Percentiles rank a stretch among this genome's conserved stretches.
These are phyloP conservation scores for Lactarius indigo DNA, from an alignment of 768 basidiomycete genomes.

Conservation along the genomic window DNA sequence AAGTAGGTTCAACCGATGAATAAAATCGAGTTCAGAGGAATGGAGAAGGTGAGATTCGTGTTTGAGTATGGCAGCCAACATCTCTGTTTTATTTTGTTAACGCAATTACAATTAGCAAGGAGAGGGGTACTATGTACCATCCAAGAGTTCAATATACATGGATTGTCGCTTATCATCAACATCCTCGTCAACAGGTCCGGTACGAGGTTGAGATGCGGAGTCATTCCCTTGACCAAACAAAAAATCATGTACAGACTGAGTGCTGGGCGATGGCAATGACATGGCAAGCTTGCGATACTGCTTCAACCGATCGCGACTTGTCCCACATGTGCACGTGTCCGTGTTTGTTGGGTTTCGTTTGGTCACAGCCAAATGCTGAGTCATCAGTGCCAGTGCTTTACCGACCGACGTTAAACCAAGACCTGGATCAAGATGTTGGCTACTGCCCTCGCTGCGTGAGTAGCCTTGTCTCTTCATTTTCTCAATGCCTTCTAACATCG, in stretches of 20 bases:
- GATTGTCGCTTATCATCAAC: constrained; percentile 27
- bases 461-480: constrained; percentile 24
- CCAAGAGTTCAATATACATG: constrained; percentile 44
- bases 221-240: constrained; percentile 21
- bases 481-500: constrained; percentile 15
- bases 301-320: background rate
- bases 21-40: constrained; percentile 42
- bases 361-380: background rate
- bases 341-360: background rate
- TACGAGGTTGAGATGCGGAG: background rate
- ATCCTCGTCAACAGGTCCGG: constrained; percentile 5
- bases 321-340: background rate
- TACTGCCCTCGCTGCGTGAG: constrained; percentile 75
- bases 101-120: background rate
- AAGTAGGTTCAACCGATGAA: constrained; percentile 42
- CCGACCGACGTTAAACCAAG: background rate
- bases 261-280: constrained; percentile 17
- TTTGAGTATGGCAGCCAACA: constrained; percentile 49
- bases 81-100: constrained; percentile 39
- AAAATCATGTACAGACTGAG: constrained; percentile 18
- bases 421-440: constrained; percentile 35
- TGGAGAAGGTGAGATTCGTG: constrained; percentile 53
- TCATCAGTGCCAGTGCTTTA: background rate
- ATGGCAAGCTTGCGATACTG: background rate
- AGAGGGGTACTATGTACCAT: constrained; percentile 32